These are phyloP conservation scores for Aspergillus vadensis DNA, from an alignment of 2,329 filamentous ascomycete genomes.

Conservation along the genomic window DNA sequence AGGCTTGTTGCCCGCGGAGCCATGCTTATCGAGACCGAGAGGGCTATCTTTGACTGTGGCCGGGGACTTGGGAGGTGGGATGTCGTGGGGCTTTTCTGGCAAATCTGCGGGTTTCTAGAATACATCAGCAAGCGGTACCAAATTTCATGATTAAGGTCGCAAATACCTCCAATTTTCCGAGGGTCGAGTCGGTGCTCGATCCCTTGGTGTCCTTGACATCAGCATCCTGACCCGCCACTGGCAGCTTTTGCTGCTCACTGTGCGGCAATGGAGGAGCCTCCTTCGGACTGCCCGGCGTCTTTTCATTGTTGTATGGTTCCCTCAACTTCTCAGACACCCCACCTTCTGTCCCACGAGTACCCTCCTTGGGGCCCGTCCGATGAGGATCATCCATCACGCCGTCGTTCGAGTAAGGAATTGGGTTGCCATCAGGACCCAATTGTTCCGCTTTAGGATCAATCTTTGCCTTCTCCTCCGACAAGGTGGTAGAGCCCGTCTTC, in stretches of 20 bases:
- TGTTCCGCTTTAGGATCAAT: constrained; percentile 32
- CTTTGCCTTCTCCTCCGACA: constrained; percentile 34
- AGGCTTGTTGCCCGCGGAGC: constrained; percentile 30
- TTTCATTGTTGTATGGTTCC: constrained; percentile 69
- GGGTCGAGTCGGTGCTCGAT: constrained; percentile 46
- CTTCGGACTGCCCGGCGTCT: constrained; percentile 80
- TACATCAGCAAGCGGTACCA: neutral
- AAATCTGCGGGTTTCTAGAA: constrained; percentile 76
- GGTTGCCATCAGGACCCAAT: constrained; percentile 44
- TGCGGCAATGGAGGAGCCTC: constrained; percentile 80
- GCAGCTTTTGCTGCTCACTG: constrained; percentile 72
- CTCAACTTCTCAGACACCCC: constrained; percentile 87
- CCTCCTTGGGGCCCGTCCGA: constrained; percentile 73
- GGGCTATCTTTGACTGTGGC: constrained; percentile 44
- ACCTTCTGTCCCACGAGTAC: constrained; percentile 84
- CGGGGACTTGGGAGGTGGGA: constrained; percentile 65
- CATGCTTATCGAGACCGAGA: constrained; percentile 32
- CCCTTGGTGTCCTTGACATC: constrained; percentile 42
- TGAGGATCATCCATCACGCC: constrained; percentile 93
- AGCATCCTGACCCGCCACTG: constrained; percentile 36
- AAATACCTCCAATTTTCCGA: constrained; percentile 58
- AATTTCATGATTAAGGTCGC: neutral
- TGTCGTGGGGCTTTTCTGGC: constrained; percentile 74
- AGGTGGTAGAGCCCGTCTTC: constrained; percentile 36
- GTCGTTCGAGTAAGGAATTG: constrained; percentile 61